Conservation (phyloP, 768 basidiomycete genomes). For the Sporobolomyces roseus region DNA sequence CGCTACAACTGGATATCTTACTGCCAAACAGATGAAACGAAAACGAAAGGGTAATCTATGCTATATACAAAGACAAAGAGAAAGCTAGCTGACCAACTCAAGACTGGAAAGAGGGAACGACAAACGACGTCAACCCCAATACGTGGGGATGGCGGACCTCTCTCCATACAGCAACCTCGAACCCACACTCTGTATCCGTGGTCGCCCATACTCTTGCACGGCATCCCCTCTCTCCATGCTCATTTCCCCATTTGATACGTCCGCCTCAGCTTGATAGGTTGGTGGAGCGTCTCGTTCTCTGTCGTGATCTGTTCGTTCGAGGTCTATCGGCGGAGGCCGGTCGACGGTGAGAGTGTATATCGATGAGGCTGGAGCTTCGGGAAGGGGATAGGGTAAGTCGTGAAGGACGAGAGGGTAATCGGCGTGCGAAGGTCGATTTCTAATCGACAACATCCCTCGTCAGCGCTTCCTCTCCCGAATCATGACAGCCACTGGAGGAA, state of each 20-base stretch:
- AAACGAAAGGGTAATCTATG: too few species aligned
- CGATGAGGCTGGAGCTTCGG: slow-evolving; percentile 15
- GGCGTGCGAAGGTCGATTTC: slow-evolving; percentile 16
- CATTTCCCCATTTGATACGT: slow-evolving; percentile 1
- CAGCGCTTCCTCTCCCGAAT: too few species aligned
- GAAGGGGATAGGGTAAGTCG: slow-evolving; percentile 32
- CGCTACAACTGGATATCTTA: too few species aligned
- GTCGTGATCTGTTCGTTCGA: not conserved
- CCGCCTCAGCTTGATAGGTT: slow-evolving; percentile 16
- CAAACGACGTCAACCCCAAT: not conserved
- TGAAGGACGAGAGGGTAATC: slow-evolving; percentile 17
- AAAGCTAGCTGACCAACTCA: too few species aligned
- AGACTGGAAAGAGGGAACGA: not conserved
- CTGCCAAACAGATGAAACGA: too few species aligned
- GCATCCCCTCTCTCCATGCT: slow-evolving; percentile 11
- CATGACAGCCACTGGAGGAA: too few species aligned
- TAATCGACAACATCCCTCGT: too few species aligned
- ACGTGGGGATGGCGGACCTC: not conserved
- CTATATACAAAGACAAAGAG: too few species aligned
- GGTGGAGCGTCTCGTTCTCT: slow-evolving; percentile 13
- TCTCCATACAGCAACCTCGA: not conserved
- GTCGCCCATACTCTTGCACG: slow-evolving; percentile 1
- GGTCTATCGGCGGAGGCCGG: slow-evolving; percentile 22
- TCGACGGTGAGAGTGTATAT: slow-evolving; percentile 20
- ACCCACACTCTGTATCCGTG: not conserved